Percentiles rank a stretch among this genome's conserved stretches.
These are phyloP conservation scores for Suhomyces guaymorum DNA, from an alignment of 1,139 yeast species.

Conservation along the genomic window DNA sequence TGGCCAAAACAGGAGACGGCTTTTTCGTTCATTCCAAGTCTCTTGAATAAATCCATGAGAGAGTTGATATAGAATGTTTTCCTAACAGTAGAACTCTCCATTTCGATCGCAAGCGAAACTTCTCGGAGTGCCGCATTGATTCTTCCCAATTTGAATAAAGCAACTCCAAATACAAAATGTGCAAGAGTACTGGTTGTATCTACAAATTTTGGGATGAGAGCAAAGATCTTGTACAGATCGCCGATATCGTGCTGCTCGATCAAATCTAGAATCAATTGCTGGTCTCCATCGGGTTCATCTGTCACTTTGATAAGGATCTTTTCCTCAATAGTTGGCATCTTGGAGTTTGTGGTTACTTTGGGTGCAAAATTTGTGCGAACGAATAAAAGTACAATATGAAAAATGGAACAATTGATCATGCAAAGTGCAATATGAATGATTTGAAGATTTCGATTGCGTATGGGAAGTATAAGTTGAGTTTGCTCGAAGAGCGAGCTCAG, in stretches of 20 bases:
- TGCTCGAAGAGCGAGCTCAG: no score
- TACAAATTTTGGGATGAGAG: slow-evolving; percentile 14
- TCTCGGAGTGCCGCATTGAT: slow-evolving; percentile 28
- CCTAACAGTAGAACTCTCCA: slow-evolving; percentile 19
- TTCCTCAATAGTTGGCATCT: no score
- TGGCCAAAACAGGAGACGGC: slow-evolving; percentile 16
- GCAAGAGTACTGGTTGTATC: slow-evolving; percentile 11
- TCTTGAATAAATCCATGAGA: slow-evolving; percentile 20
- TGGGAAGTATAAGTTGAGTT: no score
- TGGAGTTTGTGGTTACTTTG: no score
- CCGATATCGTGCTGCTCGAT: slow-evolving; percentile 13
- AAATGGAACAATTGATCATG: no score
- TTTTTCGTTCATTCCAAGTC: slow-evolving; percentile 17
- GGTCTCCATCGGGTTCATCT: no score
- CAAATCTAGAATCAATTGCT: no score
- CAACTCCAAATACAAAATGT: slow-evolving; percentile 21
- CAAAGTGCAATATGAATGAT: no score
- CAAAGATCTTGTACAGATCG: slow-evolving; percentile 18
- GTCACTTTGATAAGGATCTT: no score
- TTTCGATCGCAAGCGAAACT: slow-evolving; percentile 29
- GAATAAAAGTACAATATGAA: no score
- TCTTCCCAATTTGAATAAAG: slow-evolving; percentile 29
- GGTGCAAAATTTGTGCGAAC: no score
- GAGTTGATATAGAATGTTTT: slow-evolving; percentile 20
- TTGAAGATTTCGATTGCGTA: no score